Evolutionary conservation across 371 early-diverging fungal species (phyloP).

Genomic region (Dichotomocladium elegans): DNA sequence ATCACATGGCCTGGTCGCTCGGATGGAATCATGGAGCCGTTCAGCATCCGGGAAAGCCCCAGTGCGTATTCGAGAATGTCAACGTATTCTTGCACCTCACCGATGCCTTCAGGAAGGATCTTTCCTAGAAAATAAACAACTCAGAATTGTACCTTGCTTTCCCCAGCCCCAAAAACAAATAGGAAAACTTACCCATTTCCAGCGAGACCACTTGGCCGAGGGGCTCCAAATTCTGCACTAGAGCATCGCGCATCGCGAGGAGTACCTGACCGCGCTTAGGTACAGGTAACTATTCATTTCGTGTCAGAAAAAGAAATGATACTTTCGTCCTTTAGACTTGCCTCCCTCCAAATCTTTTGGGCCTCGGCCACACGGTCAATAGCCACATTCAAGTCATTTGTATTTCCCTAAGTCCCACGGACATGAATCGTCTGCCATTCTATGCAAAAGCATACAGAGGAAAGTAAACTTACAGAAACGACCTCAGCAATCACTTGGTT

Average conservation of each 20-base stretch:
- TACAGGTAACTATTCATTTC: slow-evolving; percentile 63
- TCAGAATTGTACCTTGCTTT: too few relatives aligned
- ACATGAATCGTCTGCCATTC: too few relatives aligned
- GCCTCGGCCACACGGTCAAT: slow-evolving; percentile 60
- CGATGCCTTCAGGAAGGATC: slow-evolving; percentile 90
- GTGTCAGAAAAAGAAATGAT: background rate
- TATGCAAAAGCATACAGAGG: background rate
- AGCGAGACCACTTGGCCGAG: slow-evolving; percentile 85
- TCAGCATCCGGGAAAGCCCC: slow-evolving; percentile 84
- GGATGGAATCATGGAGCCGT: slow-evolving; percentile 87
- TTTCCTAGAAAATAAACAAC: slow-evolving; percentile 41
- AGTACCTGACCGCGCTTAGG: slow-evolving; percentile 93
- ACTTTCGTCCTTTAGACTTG: slow-evolving; percentile 6
- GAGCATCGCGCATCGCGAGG: slow-evolving; percentile 87
- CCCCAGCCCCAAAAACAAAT: too few relatives aligned
- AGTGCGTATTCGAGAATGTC: slow-evolving; percentile 94
- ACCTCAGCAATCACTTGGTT: slow-evolving; percentile 85
- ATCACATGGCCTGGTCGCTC: slow-evolving; percentile 94
- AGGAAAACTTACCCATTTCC: slow-evolving; percentile 75
- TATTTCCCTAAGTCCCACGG: slow-evolving; percentile 39
- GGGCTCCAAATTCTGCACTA: slow-evolving; percentile 69
- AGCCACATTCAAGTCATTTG: slow-evolving; percentile 38
- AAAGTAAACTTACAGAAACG: slow-evolving; percentile 52
- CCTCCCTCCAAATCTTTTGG: slow-evolving; percentile 70
- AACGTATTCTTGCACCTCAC: slow-evolving; percentile 97